These are phyloP conservation scores for Eucalyptus erythrocorys DNA, from an alignment of 345 rosid species.

Conservation along the genomic window DNA sequence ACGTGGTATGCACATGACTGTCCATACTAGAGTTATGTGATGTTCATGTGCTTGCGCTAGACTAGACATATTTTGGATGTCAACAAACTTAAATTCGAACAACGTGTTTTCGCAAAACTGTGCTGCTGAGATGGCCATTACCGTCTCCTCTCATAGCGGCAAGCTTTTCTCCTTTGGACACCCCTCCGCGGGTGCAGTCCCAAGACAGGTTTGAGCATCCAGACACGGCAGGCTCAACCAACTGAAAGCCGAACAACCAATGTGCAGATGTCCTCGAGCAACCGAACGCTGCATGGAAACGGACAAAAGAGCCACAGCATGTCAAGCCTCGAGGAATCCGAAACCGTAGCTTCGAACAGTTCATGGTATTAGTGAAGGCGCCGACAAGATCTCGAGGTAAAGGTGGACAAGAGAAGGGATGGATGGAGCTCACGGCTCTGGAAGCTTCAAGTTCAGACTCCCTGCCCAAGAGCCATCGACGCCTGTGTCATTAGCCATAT, in stretches of 20 bases:
- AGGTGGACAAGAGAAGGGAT: background rate
- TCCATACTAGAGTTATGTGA: no score
- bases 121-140: constrained; percentile 29
- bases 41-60: no score
- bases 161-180: constrained; percentile 43
- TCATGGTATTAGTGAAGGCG: background rate
- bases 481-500: background rate
- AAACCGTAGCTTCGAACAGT: background rate
- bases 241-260: background rate
- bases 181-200: constrained; percentile 24
- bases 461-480: background rate
- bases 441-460: background rate
- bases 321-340: background rate
- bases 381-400: background rate
- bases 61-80: no score
- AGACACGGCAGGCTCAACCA: background rate
- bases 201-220: constrained; percentile 13
- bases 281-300: constrained; percentile 13
- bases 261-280: constrained; percentile 3
- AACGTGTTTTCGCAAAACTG: background rate
- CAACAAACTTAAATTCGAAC: background rate
- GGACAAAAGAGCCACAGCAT: background rate
- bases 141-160: constrained; percentile 47
- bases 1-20: no score
- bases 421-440: background rate